Evolutionary conservation across 768 basidiomycete genomes (phyloP).

Genomic region (Termitomyces sp.): DNA sequence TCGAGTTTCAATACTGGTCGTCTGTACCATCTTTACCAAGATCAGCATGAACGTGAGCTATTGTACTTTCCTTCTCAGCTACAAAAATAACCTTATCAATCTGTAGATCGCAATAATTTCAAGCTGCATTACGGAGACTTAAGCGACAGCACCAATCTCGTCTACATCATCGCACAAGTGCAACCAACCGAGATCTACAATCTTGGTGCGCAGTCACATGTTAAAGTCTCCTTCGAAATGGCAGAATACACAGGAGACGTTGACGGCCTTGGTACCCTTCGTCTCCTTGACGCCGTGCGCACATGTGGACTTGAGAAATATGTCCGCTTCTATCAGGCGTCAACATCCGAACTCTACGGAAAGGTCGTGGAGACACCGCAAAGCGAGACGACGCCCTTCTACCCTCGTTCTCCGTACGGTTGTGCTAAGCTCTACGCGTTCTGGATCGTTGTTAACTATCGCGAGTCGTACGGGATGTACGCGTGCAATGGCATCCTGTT

Average conservation of each 20-base stretch:
- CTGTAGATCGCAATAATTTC: constrained; percentile 66
- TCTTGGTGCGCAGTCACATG: constrained; percentile 95
- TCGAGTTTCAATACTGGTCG: constrained; percentile 98
- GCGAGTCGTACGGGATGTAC: constrained; percentile 95
- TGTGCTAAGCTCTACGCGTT: constrained; percentile 92
- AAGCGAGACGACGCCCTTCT: constrained; percentile 95
- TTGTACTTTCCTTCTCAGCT: neutral
- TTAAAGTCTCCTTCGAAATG: constrained; percentile 99
- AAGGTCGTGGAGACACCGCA: constrained; percentile 96
- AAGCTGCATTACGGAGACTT: constrained; percentile 90
- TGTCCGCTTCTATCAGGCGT: constrained; percentile 95
- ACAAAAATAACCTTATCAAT: constrained; percentile 2
- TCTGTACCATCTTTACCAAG: constrained; percentile 88
- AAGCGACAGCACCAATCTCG: constrained; percentile 94
- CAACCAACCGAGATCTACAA: constrained; percentile 98
- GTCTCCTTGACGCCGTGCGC: constrained; percentile 92
- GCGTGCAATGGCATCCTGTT: constrained; percentile 97
- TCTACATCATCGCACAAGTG: constrained; percentile 93
- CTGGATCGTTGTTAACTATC: constrained; percentile 90
- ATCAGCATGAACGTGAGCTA: constrained; percentile 83
- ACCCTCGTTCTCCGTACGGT: constrained; percentile 96
- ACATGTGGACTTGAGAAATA: constrained; percentile 94
- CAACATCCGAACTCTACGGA: constrained; percentile 95
- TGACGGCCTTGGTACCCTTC: constrained; percentile 91
- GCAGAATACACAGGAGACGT: constrained; percentile 99